phyloP scores from a whole-genome alignment of 768 basidiomycete species.

The Basidioascus undulatus region DNA sequence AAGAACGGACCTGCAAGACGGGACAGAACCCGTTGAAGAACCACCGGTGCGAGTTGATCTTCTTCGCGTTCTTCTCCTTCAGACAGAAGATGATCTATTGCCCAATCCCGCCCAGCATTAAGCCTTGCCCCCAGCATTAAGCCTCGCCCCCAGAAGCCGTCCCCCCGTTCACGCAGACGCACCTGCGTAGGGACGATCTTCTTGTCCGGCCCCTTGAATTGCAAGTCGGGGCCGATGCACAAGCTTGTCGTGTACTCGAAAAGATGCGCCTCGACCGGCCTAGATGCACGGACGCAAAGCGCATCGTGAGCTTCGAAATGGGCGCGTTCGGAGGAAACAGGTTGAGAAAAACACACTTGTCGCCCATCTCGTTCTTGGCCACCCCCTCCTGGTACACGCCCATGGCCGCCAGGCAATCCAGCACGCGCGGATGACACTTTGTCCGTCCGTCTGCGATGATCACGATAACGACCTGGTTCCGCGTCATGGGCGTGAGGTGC shows the following conservation, averaged over 20 bases:
- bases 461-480: no score
- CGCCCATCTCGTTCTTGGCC: constrained; percentile 14
- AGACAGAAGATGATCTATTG: constrained; percentile 25
- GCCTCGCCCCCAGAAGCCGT: no score
- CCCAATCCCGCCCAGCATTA: no score
- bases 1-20: constrained; percentile 40
- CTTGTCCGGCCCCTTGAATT: constrained; percentile 67
- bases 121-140: no score
- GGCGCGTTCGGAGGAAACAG: neutral
- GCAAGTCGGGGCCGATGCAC: constrained; percentile 71
- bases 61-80: constrained; percentile 52
- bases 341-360: constrained; percentile 1
- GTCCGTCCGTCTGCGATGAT: constrained; percentile 22
- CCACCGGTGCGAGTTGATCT: constrained; percentile 92
- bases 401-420: no score
- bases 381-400: constrained; percentile 14
- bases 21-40: constrained; percentile 85
- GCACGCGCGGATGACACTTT: constrained; percentile 19
- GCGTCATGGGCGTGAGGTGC: no score
- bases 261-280: constrained; percentile 2
- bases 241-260: constrained; percentile 82
- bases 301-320: constrained; percentile 1
- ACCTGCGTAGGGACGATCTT: constrained; percentile 81
- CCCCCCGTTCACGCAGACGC: no score
- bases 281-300: neutral